Percentiles rank a stretch among this genome's conserved stretches.
Evolutionary conservation across 306 rosid genomes (phyloP).

Genomic region (Quercus glauca): DNA sequence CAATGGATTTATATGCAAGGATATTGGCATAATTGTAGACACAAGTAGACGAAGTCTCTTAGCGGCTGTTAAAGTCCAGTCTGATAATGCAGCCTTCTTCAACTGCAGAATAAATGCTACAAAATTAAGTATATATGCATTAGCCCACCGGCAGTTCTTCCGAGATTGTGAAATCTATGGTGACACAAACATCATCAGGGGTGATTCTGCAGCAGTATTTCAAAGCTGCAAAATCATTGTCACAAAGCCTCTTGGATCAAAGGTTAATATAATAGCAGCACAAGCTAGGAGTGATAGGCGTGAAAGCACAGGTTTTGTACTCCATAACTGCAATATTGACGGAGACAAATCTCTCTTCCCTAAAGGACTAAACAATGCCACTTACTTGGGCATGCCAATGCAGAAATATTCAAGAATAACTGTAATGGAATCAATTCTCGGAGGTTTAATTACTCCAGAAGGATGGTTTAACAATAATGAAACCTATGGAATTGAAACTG

Average conservation of each 20-base stretch:
- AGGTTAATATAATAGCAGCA: background rate
- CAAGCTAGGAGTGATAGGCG: background rate
- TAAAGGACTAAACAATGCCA: no score
- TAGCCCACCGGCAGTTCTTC: conserved; percentile 5
- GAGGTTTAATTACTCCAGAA: background rate
- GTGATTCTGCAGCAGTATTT: background rate
- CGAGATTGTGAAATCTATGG: background rate
- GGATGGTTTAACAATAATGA: conserved; percentile 32
- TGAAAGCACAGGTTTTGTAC: conserved; percentile 5
- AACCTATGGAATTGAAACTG: conserved; percentile 19
- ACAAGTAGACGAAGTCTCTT: no score
- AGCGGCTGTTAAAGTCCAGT: background rate
- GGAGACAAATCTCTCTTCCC: background rate
- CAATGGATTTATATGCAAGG: background rate
- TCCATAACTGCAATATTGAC: background rate
- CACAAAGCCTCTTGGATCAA: background rate
- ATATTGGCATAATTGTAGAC: background rate
- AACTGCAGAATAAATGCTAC: background rate
- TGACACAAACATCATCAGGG: background rate
- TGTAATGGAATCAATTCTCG: conserved; percentile 5
- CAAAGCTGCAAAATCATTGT: background rate
- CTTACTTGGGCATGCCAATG: background rate
- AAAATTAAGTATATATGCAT: background rate
- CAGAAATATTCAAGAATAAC: background rate
- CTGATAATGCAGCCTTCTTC: background rate